A percentile compares a stretch with the other conserved stretches of the same genome.
Evolutionary conservation across 352 stramenopile species (phyloP).

Genomic region (Phytopythium delawarense): DNA sequence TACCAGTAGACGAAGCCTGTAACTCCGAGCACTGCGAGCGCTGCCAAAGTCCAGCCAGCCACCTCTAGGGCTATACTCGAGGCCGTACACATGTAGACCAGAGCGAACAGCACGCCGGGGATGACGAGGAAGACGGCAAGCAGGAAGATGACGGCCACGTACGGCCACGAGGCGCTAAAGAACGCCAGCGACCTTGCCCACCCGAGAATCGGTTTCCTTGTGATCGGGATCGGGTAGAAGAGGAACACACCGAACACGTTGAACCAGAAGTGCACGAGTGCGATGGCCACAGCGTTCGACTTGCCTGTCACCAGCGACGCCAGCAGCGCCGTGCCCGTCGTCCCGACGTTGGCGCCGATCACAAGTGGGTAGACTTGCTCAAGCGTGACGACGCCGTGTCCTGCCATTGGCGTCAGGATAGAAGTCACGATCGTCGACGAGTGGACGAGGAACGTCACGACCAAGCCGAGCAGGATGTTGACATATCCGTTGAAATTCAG

Average conservation of each 20-base stretch:
- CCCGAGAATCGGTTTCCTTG: slow-evolving; percentile 69
- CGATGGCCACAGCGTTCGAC: slow-evolving; percentile 77
- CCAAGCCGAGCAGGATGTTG: slow-evolving; percentile 79
- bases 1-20: slow-evolving; percentile 6
- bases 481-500: slow-evolving; percentile 90
- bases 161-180: slow-evolving; percentile 54
- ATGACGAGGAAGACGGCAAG: slow-evolving; percentile 42
- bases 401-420: slow-evolving; percentile 86
- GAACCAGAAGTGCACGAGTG: slow-evolving; percentile 91
- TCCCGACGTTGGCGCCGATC: slow-evolving; percentile 91
- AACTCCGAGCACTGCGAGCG: background rate
- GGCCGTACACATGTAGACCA: slow-evolving; percentile 56
- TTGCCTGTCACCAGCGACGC: slow-evolving; percentile 83
- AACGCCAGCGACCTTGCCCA: slow-evolving; percentile 67
- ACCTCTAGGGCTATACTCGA: background rate
- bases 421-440: slow-evolving; percentile 90
- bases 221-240: slow-evolving; percentile 90
- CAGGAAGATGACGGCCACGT: slow-evolving; percentile 49
- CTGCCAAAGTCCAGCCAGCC: background rate
- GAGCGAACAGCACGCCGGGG: slow-evolving; percentile 35
- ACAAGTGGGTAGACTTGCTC: slow-evolving; percentile 89
- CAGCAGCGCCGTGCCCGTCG: slow-evolving; percentile 86
- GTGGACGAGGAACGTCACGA: slow-evolving; percentile 88
- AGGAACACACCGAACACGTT: slow-evolving; percentile 89
- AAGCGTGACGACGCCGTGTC: slow-evolving; percentile 81